Conservation (phyloP, 768 basidiomycete genomes). For the Suillus spraguei region DNA sequence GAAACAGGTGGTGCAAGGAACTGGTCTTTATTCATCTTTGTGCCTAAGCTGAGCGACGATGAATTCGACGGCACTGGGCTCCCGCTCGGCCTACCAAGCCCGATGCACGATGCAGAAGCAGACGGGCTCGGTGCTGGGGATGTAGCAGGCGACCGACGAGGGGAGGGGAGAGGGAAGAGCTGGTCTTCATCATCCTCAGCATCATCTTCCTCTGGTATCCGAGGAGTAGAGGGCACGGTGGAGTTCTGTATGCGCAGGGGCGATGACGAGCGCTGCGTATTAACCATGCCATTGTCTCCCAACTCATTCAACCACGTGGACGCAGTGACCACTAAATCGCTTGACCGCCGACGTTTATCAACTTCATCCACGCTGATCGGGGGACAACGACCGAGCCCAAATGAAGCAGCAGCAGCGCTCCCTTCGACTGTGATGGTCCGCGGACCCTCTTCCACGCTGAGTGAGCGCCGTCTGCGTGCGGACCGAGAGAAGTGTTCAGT, state of each 20-base stretch:
- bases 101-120: conserved; percentile 32
- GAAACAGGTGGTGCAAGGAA: conserved; percentile 25
- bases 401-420: conserved; percentile 32
- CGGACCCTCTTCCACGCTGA: conserved; percentile 39
- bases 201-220: conserved; percentile 36
- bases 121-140: conserved; percentile 40
- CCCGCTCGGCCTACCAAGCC: conserved; percentile 7
- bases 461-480: conserved; percentile 58
- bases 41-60: conserved; percentile 18
- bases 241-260: conserved; percentile 12
- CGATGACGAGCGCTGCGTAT: conserved; percentile 15
- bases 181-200: conserved; percentile 60
- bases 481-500: conserved; percentile 63
- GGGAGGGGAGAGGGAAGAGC: conserved; percentile 62
- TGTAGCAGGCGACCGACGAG: conserved; percentile 51
- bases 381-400: conserved; percentile 27
- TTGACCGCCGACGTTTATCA: conserved; percentile 55
- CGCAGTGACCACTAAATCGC: conserved; percentile 30
- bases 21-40: conserved; percentile 7
- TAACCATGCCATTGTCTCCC: neutral
- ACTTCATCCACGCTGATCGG: conserved; percentile 65
- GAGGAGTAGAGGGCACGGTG: conserved; percentile 19
- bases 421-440: conserved; percentile 31
- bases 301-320: conserved; percentile 13
- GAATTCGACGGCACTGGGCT: conserved; percentile 22